phyloP scores from a whole-genome alignment of 768 basidiomycete genomes.

The Lentinula lateritia region DNA sequence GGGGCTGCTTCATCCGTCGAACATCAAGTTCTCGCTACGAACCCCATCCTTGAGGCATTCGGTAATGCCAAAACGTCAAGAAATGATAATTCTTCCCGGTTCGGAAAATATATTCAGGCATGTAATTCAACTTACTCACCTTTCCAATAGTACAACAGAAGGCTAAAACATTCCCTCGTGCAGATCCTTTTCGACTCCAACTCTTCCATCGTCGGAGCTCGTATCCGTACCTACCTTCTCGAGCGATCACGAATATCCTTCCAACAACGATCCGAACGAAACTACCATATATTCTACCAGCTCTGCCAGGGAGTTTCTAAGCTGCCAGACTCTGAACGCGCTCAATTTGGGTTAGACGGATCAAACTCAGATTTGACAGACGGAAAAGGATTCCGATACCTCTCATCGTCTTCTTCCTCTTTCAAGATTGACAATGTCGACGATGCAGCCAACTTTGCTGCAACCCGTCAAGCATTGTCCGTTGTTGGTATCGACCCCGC shows the following conservation, averaged over 20 bases:
- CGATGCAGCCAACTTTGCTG: slow-evolving; percentile 91
- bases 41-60: slow-evolving; percentile 97
- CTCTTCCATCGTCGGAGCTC: slow-evolving; percentile 90
- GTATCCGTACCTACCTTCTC: slow-evolving; percentile 97
- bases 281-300: slow-evolving; percentile 99
- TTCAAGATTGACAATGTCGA: slow-evolving; percentile 89
- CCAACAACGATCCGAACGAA: slow-evolving; percentile 94
- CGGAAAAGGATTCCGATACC: slow-evolving; percentile 76
- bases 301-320: slow-evolving; percentile 87
- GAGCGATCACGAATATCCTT: slow-evolving; percentile 97
- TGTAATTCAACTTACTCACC: slow-evolving; percentile 80
- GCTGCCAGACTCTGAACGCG: slow-evolving; percentile 58
- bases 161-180: slow-evolving; percentile 50
- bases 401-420: slow-evolving; percentile 84
- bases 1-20: slow-evolving; percentile 84
- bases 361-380: slow-evolving; percentile 31
- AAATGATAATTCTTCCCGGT: slow-evolving; percentile 98
- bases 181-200: slow-evolving; percentile 95
- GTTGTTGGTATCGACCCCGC: slow-evolving; percentile 97
- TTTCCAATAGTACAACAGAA: slow-evolving; percentile 68
- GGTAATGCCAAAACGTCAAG: slow-evolving; percentile 99
- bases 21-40: slow-evolving; percentile 96
- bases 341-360: slow-evolving; percentile 82
- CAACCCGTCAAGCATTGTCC: slow-evolving; percentile 90
- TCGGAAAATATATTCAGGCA: slow-evolving; percentile 99